These are phyloP conservation scores for Wickerhamiella vanderwaltii DNA, from an alignment of 805 yeast species.

Conservation along the genomic window DNA sequence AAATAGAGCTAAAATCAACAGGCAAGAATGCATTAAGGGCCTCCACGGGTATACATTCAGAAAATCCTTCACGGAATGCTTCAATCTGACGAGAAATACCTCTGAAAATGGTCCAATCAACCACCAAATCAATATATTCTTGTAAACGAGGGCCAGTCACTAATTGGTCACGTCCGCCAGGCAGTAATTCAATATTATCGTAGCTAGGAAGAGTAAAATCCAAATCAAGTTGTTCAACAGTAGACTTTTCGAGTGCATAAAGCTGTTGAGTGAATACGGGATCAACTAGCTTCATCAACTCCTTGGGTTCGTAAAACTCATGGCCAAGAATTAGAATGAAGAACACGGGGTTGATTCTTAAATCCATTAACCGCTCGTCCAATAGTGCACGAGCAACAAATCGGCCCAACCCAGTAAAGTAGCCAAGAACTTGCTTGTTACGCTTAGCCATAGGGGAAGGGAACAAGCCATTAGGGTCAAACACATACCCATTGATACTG, in stretches of 20 bases:
- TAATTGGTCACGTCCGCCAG: conserved; percentile 40
- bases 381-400: conserved; percentile 77
- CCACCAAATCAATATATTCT: conserved; percentile 42
- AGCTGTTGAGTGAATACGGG: conserved; percentile 16
- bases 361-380: conserved; percentile 80
- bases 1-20: conserved; percentile 53
- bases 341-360: conserved; percentile 59
- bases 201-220: conserved; percentile 71
- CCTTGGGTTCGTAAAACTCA: conserved; percentile 1
- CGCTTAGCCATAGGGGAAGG: conserved; percentile 45
- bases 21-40: conserved; percentile 63
- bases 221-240: conserved; percentile 46
- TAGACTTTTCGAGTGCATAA: conserved; percentile 17
- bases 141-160: conserved; percentile 46
- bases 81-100: conserved; percentile 58
- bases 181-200: conserved; percentile 43
- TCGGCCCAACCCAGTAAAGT: conserved; percentile 61
- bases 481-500: conserved; percentile 29
- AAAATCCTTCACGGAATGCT: conserved; percentile 68
- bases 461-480: conserved; percentile 46
- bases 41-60: conserved; percentile 65
- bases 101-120: conserved; percentile 44
- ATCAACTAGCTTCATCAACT: conserved; percentile 15
- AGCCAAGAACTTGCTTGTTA: conserved; percentile 15
- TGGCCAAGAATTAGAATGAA: conserved; percentile 43